These are phyloP conservation scores for Dactylellina haptotyla DNA, from an alignment of 2,329 filamentous ascomycete genomes.

Conservation along the genomic window DNA sequence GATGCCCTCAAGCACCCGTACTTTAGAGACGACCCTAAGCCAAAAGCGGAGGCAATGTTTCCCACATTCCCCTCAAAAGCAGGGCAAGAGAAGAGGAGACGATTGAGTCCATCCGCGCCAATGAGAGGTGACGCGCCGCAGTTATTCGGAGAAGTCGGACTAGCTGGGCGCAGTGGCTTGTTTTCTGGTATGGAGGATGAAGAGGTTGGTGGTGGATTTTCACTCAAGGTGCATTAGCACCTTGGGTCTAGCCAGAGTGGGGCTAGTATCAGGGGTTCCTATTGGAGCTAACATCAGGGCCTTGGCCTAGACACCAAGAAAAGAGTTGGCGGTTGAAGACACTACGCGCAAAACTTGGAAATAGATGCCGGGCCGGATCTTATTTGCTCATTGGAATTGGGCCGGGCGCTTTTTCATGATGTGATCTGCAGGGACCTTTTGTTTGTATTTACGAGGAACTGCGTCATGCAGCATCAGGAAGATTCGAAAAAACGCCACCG, in stretches of 20 bases:
- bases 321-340: background rate
- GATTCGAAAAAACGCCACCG: background rate
- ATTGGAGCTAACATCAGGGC: constrained; percentile 2
- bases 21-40: constrained; percentile 87
- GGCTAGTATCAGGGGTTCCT: background rate
- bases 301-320: background rate
- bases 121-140: constrained; percentile 74
- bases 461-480: background rate
- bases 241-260: background rate
- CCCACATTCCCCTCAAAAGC: constrained; percentile 97
- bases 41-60: constrained; percentile 91
- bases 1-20: constrained; percentile 83
- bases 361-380: background rate
- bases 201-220: constrained; percentile 65
- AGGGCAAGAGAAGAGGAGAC: constrained; percentile 82
- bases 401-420: background rate
- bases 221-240: constrained; percentile 56
- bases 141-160: constrained; percentile 62
- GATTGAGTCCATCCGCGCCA: constrained; percentile 84
- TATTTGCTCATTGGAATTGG: background rate
- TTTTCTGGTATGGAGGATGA: constrained; percentile 65
- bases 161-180: constrained; percentile 61
- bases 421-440: background rate
- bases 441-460: background rate
- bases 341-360: background rate